Evolutionary conservation across 129 eudicot genomes (phyloP), one percentile per base, ranked within the genome.

Genomic region (Lactuca sativa): DNA sequence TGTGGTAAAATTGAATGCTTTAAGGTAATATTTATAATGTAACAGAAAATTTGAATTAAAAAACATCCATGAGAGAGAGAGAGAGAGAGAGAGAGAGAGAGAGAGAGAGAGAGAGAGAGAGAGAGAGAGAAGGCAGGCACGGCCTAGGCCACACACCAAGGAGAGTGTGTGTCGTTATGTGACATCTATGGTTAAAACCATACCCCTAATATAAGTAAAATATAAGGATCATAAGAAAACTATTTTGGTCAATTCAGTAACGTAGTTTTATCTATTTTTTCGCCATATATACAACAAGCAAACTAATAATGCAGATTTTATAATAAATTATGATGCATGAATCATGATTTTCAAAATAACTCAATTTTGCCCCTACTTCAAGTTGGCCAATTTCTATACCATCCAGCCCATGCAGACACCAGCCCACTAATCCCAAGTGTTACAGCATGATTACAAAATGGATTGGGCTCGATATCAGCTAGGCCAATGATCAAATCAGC

Each of bases 371-470:
- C 58, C 7, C 7, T 55, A 31, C 34, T 70, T 83, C 69, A 88
- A 13, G 86, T 81, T n/a, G 99, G 99, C 99, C 99, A 95, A 73
- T 90, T 95, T 77, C 96, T 85, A 71, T 95, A 95, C 99, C 99
- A 95, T 15, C 99, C 99, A 69, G 99, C 97, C 99, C 99, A 95
- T 72, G 99, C 97, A 84, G 99, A 95, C 34, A 95, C 99, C 74
- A 92, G 71, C 56, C 98, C 98, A 81, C 98, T 89, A 75, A 95
- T 82, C 58, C 97, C 99, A 44, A 95, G 82, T 7, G 96, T 83
- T 51, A 95, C 81, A 15, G 96, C 84, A 81, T 95, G 97, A 70
- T 81, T 81, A 61, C 99, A 95, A 36, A 95, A 80, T 5, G 96
- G 97, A 59, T 90, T 95, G 1, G 99, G 99, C 78, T 95, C 97